Base-by-base conservation (phyloP, 2,329 filamentous ascomycete genomes). In the Arthrobotrys sinensis region DNA sequence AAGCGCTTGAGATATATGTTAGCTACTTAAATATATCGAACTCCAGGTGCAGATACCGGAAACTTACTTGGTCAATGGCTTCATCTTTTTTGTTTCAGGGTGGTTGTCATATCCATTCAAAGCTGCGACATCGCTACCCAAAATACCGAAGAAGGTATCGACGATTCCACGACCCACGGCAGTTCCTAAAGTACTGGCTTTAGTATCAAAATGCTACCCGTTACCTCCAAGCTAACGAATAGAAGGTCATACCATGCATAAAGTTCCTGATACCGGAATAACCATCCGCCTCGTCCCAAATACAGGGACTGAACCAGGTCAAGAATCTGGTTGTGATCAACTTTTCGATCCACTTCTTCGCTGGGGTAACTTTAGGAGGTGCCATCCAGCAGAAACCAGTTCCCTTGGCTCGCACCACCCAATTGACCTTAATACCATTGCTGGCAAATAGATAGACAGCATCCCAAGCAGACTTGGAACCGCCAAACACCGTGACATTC, bases 231-330 rank as follows among this genome's bases (percentile, higher is more conserved):
- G 76, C 46, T 62, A 72, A 82, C 80, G 0, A 80, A 7, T 3
- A 57, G 38, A 14, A 46, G 3, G 19, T 83, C 0, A 88, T 91
- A 21, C 86, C 85, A 80, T 92, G 90, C 55, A 90, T 85, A 76
- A 91, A 89, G 8, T 83, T 82, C 2, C 89, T 86, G 1, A 89
- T 85, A 10, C 84, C 84, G 11, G 86, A 85, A 80, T 88, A 91
- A 0, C 90, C 91, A 81, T 90, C 90, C 1, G 87, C 88, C 1
- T 86, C 85, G 3, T 90, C 91, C 90, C 91, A 94, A 12, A 91
- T 87, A 82, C 91, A 94, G 0, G 92, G 92, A 64, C 89, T 90
- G 83, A 94, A 90, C 90, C 91, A 93, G 1, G 89, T 91, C 66
- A 94, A 84, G 80, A 92, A 87, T 0, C 92, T 89, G 0, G 89